A percentile compares a stretch with the other conserved stretches of the same genome.
Evolutionary conservation across 495 filamentous ascomycete species (phyloP).

Genomic region (Penicillium daleae): DNA sequence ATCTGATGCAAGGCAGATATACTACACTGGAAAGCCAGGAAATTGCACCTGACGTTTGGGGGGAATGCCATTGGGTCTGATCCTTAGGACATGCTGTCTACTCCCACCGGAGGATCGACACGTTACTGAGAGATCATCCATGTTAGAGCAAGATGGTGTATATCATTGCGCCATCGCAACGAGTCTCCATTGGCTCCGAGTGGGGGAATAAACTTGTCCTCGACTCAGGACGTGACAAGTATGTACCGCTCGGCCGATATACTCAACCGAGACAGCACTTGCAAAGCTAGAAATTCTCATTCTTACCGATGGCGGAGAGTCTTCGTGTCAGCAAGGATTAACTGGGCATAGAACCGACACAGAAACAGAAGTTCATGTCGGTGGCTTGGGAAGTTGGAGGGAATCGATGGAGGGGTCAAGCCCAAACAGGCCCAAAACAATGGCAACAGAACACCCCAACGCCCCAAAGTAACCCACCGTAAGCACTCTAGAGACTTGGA

Average conservation of each 20-base stretch:
- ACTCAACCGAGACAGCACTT: not conserved
- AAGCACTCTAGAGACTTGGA: not conserved
- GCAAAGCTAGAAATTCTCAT: not conserved
- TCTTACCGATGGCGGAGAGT: not conserved
- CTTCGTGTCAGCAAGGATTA: not conserved
- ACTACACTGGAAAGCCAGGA: too few relatives aligned
- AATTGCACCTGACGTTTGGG: not conserved
- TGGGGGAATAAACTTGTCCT: conserved; percentile 32
- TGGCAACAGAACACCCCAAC: not conserved
- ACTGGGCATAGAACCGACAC: not conserved
- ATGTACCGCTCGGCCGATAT: conserved; percentile 37
- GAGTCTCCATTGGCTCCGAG: conserved; percentile 38
- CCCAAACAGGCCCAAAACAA: too few relatives aligned
- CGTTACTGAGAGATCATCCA: not conserved
- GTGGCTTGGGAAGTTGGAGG: not conserved
- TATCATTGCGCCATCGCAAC: conserved; percentile 36
- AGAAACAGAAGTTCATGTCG: not conserved
- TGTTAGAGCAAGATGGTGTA: conserved; percentile 6
- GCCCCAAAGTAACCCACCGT: not conserved
- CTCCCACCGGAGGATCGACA: not conserved
- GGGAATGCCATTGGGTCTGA: not conserved
- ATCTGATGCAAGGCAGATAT: too few relatives aligned
- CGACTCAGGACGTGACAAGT: conserved; percentile 24
- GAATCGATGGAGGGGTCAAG: not conserved
- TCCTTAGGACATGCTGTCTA: not conserved